phyloP scores from a whole-genome alignment of 352 stramenopile species.

The Phytophthora vignae region DNA sequence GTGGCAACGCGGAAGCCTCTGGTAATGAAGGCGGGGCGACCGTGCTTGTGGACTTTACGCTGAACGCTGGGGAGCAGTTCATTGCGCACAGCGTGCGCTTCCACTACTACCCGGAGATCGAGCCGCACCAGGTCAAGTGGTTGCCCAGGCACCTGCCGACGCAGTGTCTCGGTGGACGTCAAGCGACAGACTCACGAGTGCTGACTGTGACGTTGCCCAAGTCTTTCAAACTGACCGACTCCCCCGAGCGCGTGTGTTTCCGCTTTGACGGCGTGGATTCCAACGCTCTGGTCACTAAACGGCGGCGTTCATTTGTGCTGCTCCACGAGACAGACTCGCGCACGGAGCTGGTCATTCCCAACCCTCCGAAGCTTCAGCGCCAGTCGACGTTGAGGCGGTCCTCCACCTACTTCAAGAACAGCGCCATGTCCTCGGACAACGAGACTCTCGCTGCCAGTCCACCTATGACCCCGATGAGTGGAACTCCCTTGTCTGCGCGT shows the following conservation, averaged over 20 bases:
- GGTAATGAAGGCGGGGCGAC: conserved; percentile 40
- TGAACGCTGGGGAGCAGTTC: conserved; percentile 81
- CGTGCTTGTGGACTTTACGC: conserved; percentile 75
- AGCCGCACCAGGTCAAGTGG: conserved; percentile 60
- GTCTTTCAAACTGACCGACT: conserved; percentile 53
- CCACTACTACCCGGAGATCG: conserved; percentile 65
- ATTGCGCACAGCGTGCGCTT: conserved; percentile 77
- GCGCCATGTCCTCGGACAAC: conserved; percentile 46
- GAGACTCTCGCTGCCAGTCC: not conserved
- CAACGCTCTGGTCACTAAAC: conserved; percentile 53
- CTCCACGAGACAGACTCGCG: conserved; percentile 58
- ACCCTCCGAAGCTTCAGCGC: conserved; percentile 46
- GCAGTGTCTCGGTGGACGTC: conserved; percentile 45
- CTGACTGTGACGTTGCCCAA: conserved; percentile 64
- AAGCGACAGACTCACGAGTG: conserved; percentile 49
- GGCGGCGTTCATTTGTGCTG: conserved; percentile 54
- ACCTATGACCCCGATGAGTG: conserved; percentile 9
- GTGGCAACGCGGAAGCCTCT: conserved; percentile 12
- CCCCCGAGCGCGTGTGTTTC: conserved; percentile 63
- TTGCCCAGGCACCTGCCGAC: conserved; percentile 63
- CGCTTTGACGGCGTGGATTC: conserved; percentile 54
- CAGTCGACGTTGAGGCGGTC: conserved; percentile 53
- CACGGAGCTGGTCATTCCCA: conserved; percentile 51
- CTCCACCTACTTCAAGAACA: conserved; percentile 70
- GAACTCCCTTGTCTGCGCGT: not conserved